Base-by-base conservation (phyloP, 2,329 filamentous ascomycete genomes). In the Fusarium haematococcum region DNA sequence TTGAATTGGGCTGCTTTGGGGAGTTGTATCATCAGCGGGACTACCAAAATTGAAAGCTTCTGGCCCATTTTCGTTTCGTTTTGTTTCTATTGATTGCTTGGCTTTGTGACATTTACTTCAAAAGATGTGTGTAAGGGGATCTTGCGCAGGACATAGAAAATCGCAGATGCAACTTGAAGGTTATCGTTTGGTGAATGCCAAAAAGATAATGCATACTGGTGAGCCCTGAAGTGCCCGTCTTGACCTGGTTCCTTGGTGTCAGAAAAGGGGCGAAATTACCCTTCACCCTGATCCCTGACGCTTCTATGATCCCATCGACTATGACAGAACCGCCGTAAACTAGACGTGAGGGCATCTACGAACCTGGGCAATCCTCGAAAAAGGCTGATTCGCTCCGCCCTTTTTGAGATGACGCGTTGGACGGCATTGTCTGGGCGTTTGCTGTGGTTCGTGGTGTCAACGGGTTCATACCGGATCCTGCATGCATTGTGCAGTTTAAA, bases 1-100 rank as follows among this genome's bases (percentile, higher is more conserved):
- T 65, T 73, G 72, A 75, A 70, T 59, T 71, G 66, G 64, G 50
- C 60, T 57, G 54, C 62, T 25, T 63, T 59, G 66, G 52, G 67
- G 68, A 70, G 62, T 69, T 71, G 67, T 65, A 70, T 78, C 68
- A 77, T 77, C 67, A 77, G 74, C 70, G 68, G 64, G 64, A 71
- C 59, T 65, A 65, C 52, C 54, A 75, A 78, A 78, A 76, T 77
- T 70, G 72, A 68, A 75, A 75, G 66, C 59, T 67, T 64, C 70
- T 67, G 35, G 66, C 66, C 70, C 41, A 71, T 63, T 27, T 62
- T 59, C 50, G 37, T 64, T 63, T 45, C 43, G 43, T 58, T 18
- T 63, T 58, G 23, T 50, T n/a, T 11, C 23, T 37, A 30, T 65
- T 63, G 48, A 61, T 30, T 6, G 23, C 41, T 61, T 43, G 45